phyloP scores from a whole-genome alignment of 164 flowering plant species.

The Nelumbo lutea region DNA sequence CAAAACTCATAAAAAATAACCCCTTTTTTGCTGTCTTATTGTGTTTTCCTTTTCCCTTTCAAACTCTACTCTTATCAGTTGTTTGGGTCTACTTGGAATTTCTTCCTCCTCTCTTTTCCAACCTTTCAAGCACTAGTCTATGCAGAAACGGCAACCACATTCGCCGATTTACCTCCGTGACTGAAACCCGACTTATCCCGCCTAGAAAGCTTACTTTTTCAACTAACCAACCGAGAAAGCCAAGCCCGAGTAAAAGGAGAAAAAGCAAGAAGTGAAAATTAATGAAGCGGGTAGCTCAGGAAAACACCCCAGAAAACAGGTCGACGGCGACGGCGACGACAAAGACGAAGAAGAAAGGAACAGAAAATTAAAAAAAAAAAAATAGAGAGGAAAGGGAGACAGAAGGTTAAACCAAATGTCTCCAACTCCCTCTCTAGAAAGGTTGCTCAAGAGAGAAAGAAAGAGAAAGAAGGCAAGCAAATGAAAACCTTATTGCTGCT shows the following conservation, averaged over 20 bases:
- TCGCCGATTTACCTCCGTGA: no score
- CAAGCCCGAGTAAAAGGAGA: no score
- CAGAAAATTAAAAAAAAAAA: conserved; percentile 26
- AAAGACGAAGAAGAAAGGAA: not conserved
- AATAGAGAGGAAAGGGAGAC: conserved; percentile 52
- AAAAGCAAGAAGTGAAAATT: no score
- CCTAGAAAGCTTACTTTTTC: no score
- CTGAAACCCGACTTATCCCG: no score
- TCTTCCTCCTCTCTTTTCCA: no score
- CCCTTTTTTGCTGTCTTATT: not conserved
- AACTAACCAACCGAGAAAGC: no score
- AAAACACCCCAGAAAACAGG: not conserved
- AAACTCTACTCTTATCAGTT: no score
- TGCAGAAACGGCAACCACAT: no score
- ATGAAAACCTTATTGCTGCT: conserved; percentile 14
- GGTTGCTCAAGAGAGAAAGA: conserved; percentile 43
- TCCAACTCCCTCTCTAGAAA: conserved; percentile 47
- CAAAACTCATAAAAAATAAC: conserved; percentile 73
- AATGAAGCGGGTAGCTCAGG: not conserved
- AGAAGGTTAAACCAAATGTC: conserved; percentile 33
- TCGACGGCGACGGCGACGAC: not conserved
- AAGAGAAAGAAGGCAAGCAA: conserved; percentile 60
- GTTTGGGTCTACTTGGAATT: no score
- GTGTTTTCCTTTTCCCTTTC: no score
- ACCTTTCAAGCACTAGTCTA: no score